These are phyloP conservation scores for Somion occarium DNA, from an alignment of 1,284 basidiomycete species.

Conservation along the genomic window DNA sequence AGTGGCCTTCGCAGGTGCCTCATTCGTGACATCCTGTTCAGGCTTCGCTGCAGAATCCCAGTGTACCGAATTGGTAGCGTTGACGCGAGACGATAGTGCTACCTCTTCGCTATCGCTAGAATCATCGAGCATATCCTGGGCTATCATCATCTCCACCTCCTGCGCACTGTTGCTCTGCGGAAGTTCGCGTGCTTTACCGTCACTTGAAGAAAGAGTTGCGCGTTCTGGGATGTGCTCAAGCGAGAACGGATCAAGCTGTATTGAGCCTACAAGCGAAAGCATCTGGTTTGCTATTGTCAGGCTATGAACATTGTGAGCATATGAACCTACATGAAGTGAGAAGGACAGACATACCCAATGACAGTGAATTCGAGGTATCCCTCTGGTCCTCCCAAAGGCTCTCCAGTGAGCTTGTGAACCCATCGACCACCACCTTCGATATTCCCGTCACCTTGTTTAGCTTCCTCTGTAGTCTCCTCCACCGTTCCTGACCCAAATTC, in stretches of 20 bases:
- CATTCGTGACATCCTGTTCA: conserved; percentile 24
- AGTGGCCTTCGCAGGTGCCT: conserved; percentile 23
- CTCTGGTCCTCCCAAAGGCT: conserved; percentile 66
- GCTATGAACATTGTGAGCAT: conserved; percentile 35
- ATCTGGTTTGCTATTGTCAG: conserved; percentile 93
- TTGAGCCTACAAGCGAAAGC: conserved; percentile 88
- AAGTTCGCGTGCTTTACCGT: neutral
- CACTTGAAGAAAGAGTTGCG: conserved; percentile 8
- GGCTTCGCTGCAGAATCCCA: conserved; percentile 15
- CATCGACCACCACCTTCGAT: conserved; percentile 60
- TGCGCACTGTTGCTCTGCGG: conserved; percentile 18
- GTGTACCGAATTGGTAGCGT: conserved; percentile 13
- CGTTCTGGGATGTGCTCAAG: conserved; percentile 46
- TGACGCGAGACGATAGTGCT: conserved; percentile 26
- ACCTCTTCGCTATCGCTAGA: conserved; percentile 31
- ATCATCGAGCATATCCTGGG: conserved; percentile 8
- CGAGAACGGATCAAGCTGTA: conserved; percentile 84
- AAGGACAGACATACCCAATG: conserved; percentile 69
- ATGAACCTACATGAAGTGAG: neutral
- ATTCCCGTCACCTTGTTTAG: conserved; percentile 16
- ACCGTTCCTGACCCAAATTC: conserved; percentile 48
- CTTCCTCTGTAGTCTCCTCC: conserved; percentile 20
- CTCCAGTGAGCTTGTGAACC: conserved; percentile 71
- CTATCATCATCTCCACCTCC: conserved; percentile 19
- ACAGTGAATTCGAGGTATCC: conserved; percentile 85